Evolutionary conservation across 768 basidiomycete genomes (phyloP).

Genomic region (Tylopilus subfusipes): DNA sequence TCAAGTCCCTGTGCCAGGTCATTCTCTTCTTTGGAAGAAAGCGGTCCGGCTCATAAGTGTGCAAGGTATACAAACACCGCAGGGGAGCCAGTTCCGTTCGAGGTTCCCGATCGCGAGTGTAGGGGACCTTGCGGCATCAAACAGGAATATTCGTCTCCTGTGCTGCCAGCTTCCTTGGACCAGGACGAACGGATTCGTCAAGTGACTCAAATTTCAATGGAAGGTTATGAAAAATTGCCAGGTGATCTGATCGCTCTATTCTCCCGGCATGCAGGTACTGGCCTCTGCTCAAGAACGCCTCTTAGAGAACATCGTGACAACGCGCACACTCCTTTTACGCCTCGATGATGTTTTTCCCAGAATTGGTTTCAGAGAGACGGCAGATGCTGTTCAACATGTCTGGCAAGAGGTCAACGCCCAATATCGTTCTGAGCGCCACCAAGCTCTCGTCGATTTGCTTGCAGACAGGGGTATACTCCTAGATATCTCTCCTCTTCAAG

Average conservation of each 20-base stretch:
- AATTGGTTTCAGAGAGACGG: conserved; percentile 5
- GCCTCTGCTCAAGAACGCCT: no score
- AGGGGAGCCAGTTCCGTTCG: not conserved
- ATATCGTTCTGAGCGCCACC: conserved; percentile 27
- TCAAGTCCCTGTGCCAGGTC: not conserved
- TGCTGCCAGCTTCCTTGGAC: not conserved
- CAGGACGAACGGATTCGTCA: not conserved
- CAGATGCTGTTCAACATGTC: not conserved
- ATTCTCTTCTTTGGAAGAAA: not conserved
- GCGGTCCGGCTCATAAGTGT: not conserved
- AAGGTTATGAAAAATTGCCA: not conserved
- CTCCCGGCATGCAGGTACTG: not conserved
- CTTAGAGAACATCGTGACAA: not conserved
- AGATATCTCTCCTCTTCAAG: no score
- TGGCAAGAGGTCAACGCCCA: not conserved
- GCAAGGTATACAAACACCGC: not conserved
- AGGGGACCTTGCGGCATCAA: not conserved
- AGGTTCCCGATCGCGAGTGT: not conserved
- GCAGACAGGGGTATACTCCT: conserved; percentile 19
- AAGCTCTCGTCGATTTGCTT: conserved; percentile 38
- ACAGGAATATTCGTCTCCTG: not conserved
- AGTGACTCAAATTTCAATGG: no score
- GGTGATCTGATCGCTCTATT: not conserved
- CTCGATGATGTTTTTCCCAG: conserved; percentile 1
- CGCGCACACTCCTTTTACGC: not conserved